Evolutionary conservation across 371 early-diverging fungal species (phyloP).

Genomic region (Mortierella sp.): DNA sequence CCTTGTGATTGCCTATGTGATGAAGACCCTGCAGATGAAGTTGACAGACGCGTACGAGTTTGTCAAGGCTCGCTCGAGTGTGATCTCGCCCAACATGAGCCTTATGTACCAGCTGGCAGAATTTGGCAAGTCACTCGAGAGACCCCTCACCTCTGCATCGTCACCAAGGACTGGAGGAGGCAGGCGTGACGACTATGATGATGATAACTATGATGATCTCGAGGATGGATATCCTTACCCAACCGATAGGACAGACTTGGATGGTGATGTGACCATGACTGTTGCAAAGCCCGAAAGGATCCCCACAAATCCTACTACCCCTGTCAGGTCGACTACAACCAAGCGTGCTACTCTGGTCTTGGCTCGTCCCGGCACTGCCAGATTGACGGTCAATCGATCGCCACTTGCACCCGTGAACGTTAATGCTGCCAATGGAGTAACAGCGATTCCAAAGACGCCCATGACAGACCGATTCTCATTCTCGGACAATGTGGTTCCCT

Average conservation of each 20-base stretch:
- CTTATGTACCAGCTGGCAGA: constrained; percentile 83
- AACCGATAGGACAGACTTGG: constrained; percentile 19
- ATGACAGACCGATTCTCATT: constrained; percentile 32
- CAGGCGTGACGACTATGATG: background rate
- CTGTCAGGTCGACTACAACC: constrained; percentile 1
- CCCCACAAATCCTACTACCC: background rate
- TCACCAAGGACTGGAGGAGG: background rate
- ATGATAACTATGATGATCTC: constrained; percentile 21
- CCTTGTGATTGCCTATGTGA: constrained; percentile 88
- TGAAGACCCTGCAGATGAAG: constrained; percentile 70
- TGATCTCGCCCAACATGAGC: constrained; percentile 84
- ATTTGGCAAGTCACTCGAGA: constrained; percentile 65
- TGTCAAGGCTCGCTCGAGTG: constrained; percentile 76
- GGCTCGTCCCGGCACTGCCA: constrained; percentile 1
- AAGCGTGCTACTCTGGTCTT: constrained; percentile 9
- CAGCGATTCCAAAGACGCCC: constrained; percentile 18
- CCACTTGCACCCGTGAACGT: constrained; percentile 7
- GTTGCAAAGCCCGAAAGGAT: too few species aligned
- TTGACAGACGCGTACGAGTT: constrained; percentile 80
- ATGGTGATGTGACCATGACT: constrained; percentile 6
- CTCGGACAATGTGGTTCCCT: background rate
- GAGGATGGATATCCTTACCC: constrained; percentile 35
- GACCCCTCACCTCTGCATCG: constrained; percentile 5
- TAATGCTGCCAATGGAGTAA: background rate
- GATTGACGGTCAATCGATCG: constrained; percentile 13